phyloP scores from a whole-genome alignment of 768 basidiomycete species.

The Pulveroboletus sp. region DNA sequence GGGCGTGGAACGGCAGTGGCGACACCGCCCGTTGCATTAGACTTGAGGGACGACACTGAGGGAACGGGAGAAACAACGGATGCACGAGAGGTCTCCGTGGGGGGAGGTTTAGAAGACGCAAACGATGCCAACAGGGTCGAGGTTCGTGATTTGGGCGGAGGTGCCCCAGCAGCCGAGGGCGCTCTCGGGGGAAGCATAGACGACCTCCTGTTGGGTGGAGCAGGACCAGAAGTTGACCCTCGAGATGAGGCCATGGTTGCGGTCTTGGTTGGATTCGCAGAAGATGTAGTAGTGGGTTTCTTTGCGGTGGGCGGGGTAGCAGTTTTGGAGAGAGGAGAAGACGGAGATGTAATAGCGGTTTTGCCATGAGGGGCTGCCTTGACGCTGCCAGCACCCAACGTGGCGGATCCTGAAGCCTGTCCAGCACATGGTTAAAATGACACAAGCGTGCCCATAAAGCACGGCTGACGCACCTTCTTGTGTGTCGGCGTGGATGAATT shows the following conservation, averaged over 20 bases:
- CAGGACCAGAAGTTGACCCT: constrained; percentile 26
- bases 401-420: constrained; percentile 63
- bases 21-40: constrained; percentile 30
- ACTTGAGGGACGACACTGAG: constrained; percentile 46
- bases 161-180: constrained; percentile 37
- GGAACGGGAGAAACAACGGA: constrained; percentile 56
- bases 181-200: constrained; percentile 35
- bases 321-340: constrained; percentile 32
- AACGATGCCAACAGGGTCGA: constrained; percentile 28
- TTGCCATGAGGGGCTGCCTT: constrained; percentile 45
- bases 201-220: constrained; percentile 31
- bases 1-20: constrained; percentile 41
- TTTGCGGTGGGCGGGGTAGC: constrained; percentile 28
- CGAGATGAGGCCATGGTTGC: constrained; percentile 33
- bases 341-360: constrained; percentile 31
- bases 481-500: constrained; percentile 53
- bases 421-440: constrained; percentile 27
- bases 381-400: constrained; percentile 56
- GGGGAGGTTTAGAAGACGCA: constrained; percentile 18
- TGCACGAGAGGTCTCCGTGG: constrained; percentile 36
- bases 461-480: constrained; percentile 56
- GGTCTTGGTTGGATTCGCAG: constrained; percentile 32
- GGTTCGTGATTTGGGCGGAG: constrained; percentile 38
- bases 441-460: constrained; percentile 17
- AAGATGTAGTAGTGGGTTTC: constrained; percentile 27